Percentiles rank a stretch among this genome's conserved stretches.
phyloP scores from a whole-genome alignment of 768 basidiomycete genomes.

The Trametes punicea region DNA sequence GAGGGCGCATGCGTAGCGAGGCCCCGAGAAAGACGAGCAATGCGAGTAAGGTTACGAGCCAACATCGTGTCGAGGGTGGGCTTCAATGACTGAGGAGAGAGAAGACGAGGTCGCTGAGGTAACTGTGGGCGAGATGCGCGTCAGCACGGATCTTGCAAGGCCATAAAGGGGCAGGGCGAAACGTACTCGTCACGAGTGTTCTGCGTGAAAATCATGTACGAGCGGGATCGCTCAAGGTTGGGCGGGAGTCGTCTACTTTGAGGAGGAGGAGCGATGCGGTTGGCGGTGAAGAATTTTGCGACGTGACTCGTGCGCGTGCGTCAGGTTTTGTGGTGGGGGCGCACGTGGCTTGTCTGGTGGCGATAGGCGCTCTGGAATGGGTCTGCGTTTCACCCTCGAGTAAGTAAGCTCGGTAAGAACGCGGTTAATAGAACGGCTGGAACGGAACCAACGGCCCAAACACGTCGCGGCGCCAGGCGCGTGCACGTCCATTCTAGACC shows the following conservation, averaged over 20 bases:
- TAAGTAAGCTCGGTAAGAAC: not conserved
- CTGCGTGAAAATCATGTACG: slow-evolving; percentile 80
- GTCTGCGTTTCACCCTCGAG: not conserved
- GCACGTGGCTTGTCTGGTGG: slow-evolving; percentile 13
- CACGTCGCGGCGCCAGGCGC: not conserved
- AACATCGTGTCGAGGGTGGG: slow-evolving; percentile 46
- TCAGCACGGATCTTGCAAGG: slow-evolving; percentile 22
- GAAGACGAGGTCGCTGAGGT: slow-evolving; percentile 89
- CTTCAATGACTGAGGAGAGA: slow-evolving; percentile 52
- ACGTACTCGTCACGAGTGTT: slow-evolving; percentile 87
- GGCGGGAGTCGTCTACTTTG: not conserved
- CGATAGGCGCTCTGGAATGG: not conserved
- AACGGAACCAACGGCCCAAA: not conserved
- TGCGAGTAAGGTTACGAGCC: slow-evolving; percentile 47
- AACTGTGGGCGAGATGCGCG: slow-evolving; percentile 43
- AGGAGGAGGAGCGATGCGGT: slow-evolving; percentile 6
- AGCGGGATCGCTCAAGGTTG: slow-evolving; percentile 29
- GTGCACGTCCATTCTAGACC: not conserved
- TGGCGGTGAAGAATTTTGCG: slow-evolving; percentile 15
- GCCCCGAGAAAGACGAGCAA: slow-evolving; percentile 51
- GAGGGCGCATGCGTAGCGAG: slow-evolving; percentile 63
- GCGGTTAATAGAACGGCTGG: not conserved
- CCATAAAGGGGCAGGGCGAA: not conserved
- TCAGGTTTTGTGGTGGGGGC: slow-evolving; percentile 9
- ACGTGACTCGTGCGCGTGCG: slow-evolving; percentile 15